Percentiles rank a stretch among this genome's conserved stretches.
phyloP scores from a whole-genome alignment of 1,284 basidiomycete species.

The Sporisorium scitamineum region DNA sequence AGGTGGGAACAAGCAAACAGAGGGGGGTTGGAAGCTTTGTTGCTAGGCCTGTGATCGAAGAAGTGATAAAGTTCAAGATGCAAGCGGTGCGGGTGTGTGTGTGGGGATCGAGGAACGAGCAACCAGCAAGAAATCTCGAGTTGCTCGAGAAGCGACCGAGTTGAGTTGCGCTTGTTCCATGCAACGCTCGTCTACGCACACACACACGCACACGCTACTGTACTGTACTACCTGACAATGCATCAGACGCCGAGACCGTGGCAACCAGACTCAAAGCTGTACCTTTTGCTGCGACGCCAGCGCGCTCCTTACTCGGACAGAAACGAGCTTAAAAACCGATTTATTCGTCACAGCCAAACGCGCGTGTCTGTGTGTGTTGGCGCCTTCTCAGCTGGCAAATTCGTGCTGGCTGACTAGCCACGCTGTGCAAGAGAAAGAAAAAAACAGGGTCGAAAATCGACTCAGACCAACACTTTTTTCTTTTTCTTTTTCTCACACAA shows the following conservation, averaged over 20 bases:
- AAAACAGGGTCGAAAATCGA: background rate
- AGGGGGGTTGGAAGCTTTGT: background rate
- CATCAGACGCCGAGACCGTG: constrained; percentile 9
- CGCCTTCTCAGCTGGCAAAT: background rate
- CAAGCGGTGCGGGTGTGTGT: background rate
- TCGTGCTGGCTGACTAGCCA: constrained; percentile 1
- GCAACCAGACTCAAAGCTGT: constrained; percentile 5
- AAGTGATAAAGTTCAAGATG: background rate
- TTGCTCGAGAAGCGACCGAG: background rate
- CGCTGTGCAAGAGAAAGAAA: background rate
- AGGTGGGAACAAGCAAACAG: constrained; percentile 1
- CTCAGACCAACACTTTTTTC: constrained; percentile 10
- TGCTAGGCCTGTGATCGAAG: background rate
- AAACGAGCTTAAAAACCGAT: background rate
- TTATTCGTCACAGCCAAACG: background rate
- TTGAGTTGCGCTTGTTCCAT: background rate
- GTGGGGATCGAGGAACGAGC: background rate
- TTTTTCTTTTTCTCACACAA: background rate
- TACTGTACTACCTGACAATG: too few species aligned
- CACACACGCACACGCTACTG: background rate
- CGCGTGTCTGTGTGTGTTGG: constrained; percentile 5
- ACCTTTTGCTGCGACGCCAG: background rate
- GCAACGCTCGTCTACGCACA: background rate
- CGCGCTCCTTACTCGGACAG: background rate
- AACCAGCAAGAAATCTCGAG: background rate